These are phyloP conservation scores for Apodospora peruviana DNA, from an alignment of 495 filamentous ascomycete species.

Conservation along the genomic window DNA sequence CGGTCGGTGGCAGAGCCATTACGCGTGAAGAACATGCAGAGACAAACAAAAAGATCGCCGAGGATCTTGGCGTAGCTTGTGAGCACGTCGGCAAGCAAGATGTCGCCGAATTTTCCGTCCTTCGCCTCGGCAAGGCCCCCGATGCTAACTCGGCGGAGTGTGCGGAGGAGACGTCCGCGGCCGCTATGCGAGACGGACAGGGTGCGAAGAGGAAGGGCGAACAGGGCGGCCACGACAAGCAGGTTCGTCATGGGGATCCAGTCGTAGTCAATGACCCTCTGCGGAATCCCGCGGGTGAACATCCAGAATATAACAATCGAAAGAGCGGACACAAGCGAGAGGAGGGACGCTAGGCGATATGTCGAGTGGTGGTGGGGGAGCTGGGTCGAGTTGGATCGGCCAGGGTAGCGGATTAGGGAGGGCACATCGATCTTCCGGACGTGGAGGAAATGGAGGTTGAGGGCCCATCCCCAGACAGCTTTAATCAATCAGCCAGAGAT, in stretches of 20 bases:
- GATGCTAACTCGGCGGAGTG: constrained; percentile 64
- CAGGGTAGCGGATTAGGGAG: constrained; percentile 71
- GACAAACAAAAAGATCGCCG: constrained; percentile 78
- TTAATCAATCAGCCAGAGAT: background rate
- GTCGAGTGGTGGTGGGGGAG: constrained; percentile 69
- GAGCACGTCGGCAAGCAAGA: constrained; percentile 88
- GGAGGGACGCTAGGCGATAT: constrained; percentile 73
- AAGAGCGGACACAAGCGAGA: constrained; percentile 61
- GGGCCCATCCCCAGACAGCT: constrained; percentile 90
- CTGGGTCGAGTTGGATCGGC: constrained; percentile 57
- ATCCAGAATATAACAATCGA: constrained; percentile 79
- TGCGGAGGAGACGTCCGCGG: constrained; percentile 66
- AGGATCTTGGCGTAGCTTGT: constrained; percentile 92
- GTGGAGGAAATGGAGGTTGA: constrained; percentile 78
- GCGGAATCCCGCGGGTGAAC: constrained; percentile 61
- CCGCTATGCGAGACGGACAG: constrained; percentile 65
- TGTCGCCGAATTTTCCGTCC: constrained; percentile 88
- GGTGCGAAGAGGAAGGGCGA: constrained; percentile 60
- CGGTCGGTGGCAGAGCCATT: constrained; percentile 67
- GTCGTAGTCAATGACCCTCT: constrained; percentile 66
- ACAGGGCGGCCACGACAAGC: constrained; percentile 58
- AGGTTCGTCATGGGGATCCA: constrained; percentile 79
- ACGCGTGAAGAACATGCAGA: constrained; percentile 78
- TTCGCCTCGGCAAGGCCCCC: constrained; percentile 75
- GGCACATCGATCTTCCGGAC: constrained; percentile 74